Evolutionary conservation across 139 green algal genomes (phyloP).

Genomic region (Spirogloea muscicola): DNA sequence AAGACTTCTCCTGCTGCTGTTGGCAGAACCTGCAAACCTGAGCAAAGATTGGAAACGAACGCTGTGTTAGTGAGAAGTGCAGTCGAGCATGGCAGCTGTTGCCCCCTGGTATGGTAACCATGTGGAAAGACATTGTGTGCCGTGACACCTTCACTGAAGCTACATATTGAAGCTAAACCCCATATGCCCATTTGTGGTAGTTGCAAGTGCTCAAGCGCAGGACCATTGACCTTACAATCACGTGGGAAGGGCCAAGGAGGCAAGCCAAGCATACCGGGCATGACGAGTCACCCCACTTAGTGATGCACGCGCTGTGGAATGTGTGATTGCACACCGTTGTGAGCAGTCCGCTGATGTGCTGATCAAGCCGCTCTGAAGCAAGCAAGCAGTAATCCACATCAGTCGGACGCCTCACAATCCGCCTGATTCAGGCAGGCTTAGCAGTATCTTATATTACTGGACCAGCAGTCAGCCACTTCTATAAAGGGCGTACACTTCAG

Average conservation of each 20-base stretch:
- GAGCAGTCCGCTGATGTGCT: constrained; percentile 85
- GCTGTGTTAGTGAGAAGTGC: background rate
- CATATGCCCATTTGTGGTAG: background rate
- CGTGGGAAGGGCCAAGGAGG: background rate
- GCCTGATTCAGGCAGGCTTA: no score
- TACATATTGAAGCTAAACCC: background rate
- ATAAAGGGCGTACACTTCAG: no score
- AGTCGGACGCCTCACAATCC: background rate
- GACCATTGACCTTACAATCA: constrained; percentile 7
- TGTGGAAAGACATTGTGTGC: background rate
- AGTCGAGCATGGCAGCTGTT: background rate
- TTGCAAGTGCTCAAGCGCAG: background rate
- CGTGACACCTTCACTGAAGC: background rate
- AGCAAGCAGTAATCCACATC: background rate
- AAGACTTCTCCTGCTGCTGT: constrained; percentile 19
- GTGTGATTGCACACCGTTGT: constrained; percentile 93
- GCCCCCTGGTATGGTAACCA: constrained; percentile 9
- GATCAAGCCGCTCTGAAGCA: constrained; percentile 80
- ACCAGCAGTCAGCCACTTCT: no score
- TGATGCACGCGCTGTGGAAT: constrained; percentile 89
- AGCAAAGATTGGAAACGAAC: background rate
- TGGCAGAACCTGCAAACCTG: constrained; percentile 54
- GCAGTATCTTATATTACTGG: no score
- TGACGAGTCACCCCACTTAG: constrained; percentile 46
- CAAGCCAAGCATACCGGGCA: constrained; percentile 44